phyloP scores from a whole-genome alignment of 768 basidiomycete species.

The Mycena venus region DNA sequence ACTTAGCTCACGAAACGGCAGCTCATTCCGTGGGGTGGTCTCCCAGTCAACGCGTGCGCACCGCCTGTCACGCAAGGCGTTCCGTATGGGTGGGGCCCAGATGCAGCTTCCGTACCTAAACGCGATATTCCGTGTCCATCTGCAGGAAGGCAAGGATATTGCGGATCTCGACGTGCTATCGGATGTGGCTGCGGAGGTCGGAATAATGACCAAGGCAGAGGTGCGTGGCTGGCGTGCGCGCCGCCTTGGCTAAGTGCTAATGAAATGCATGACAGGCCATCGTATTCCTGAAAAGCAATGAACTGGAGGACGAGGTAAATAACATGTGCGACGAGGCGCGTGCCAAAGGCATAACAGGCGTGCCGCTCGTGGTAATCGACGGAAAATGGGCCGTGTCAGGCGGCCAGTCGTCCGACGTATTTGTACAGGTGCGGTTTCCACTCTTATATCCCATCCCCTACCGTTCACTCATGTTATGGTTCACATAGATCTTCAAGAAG shows the following conservation, averaged over 20 bases:
- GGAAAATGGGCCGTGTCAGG: slow-evolving; percentile 84
- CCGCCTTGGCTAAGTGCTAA: slow-evolving; percentile 8
- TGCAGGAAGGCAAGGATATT: slow-evolving; percentile 75
- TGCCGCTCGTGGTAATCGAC: slow-evolving; percentile 86
- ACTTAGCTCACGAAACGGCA: slow-evolving; percentile 38
- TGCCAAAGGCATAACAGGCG: slow-evolving; percentile 78
- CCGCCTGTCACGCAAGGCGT: slow-evolving; percentile 79
- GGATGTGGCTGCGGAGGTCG: slow-evolving; percentile 65
- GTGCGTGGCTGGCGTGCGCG: slow-evolving; percentile 51
- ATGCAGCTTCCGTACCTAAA: slow-evolving; percentile 70
- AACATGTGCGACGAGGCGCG: slow-evolving; percentile 73
- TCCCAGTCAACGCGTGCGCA: slow-evolving; percentile 79
- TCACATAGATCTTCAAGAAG: slow-evolving; percentile 52
- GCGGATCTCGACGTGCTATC: slow-evolving; percentile 71
- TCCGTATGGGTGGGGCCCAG: slow-evolving; percentile 68
- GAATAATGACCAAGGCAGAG: slow-evolving; percentile 71
- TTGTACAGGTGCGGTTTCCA: slow-evolving; percentile 65
- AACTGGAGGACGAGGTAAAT: slow-evolving; percentile 74
- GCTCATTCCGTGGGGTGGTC: slow-evolving; percentile 71
- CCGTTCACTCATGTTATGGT: neutral
- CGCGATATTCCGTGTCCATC: slow-evolving; percentile 74
- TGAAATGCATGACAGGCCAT: slow-evolving; percentile 60
- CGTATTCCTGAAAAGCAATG: slow-evolving; percentile 74
- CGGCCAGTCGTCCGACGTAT: slow-evolving; percentile 79
- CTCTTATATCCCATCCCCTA: neutral